Base-by-base conservation (phyloP, 2,329 filamentous ascomycete genomes). In the Xylaria sp. region DNA sequence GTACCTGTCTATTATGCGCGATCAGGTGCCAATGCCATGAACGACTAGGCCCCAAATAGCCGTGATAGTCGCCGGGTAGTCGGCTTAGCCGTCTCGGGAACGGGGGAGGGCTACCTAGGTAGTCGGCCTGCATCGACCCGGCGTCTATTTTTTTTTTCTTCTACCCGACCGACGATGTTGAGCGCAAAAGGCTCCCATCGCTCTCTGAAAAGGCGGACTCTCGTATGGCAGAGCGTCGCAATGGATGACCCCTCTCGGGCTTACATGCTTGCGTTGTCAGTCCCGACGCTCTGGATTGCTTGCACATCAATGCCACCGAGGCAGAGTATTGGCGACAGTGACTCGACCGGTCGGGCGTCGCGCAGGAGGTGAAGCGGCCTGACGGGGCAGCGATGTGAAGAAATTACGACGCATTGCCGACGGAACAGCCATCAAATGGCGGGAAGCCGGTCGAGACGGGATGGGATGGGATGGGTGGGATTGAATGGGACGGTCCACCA, bases 321-420 rank as follows among this genome's bases (percentile, higher is more conserved):
- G 40, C 34, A 34, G 39, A 38, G 37, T 50, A 17, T 40, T 54
- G 21, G 26, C 29, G 20, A 44, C 40, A 44, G 50, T 56, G 52
- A 54, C 47, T 58, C 45, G 52, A 44, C 46, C 38, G 34, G 20
- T 44, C 29, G 19, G 44, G 34, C 46, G 58, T 46, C 52, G 48
- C 42, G 50, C 44, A 58, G 39, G 47, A 58, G 42, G 52, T 50
- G 52, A 61, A 59, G 55, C 58, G 56, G 58, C 54, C 54, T 34
- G 50, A 48, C 46, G 48, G 20, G 52, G 47, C 52, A 54, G 48
- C 20, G 39, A 37, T 48, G 56, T 39, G 22, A 59, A 52, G 48
- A 61, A 50, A 61, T 59, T 59, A 50, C 56, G 52, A 61, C 58
- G n/a, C n/a, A 59, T 59, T 34, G 56, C 55, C 58, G 56, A 59